Base-by-base conservation (phyloP, 306 rosid genomes). In the Styphnolobium japonicum region DNA sequence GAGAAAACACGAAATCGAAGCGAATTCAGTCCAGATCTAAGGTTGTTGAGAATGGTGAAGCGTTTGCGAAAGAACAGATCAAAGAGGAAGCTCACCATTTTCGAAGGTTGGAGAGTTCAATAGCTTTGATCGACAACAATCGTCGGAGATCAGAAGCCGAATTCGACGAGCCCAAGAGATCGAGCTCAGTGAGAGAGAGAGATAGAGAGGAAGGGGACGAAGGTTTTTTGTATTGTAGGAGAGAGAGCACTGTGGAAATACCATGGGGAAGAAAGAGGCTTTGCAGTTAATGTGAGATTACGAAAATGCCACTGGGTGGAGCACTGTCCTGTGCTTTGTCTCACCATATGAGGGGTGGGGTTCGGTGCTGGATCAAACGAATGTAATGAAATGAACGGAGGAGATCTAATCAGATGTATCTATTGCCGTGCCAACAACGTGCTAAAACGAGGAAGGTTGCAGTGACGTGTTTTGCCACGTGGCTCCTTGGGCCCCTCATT, bases 1-100 rank as follows among this genome's bases (percentile, higher is more conserved):
- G 63, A 64, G 56, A 31, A 80, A 85, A 36, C 52, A 87, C 49
- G 80, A 70, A 91, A 90, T 88, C 87, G 62, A 39, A 81, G 73
- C 18, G 39, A 70, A 85, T 73, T 85, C 51, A 80, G 34, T 53
- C 65, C 93, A 92, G 98, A 96, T 96, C 97, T 89, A 85, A 80
- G 87, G 75, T 77, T 67, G 79, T 45, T 43, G 11, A 7, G 63
- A 87, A 82, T 78, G 81, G 57, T 74, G 66, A 56, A 37, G 67
- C 68, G 61, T 66, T 79, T 25, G 33, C 16, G 37, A 37, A 25
- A 33, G 80, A 69, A 71, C 39, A 61, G 84, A 80, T 68, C 71
- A 77, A 83, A 72, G 73, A 52, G 21, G 31, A 39, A 80, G 82
- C 87, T 90, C 85, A 96, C 99, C 99, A 96, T 96, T 82, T 78